Evolutionary conservation across 768 basidiomycete genomes (phyloP).

Genomic region (Russula olivacea): DNA sequence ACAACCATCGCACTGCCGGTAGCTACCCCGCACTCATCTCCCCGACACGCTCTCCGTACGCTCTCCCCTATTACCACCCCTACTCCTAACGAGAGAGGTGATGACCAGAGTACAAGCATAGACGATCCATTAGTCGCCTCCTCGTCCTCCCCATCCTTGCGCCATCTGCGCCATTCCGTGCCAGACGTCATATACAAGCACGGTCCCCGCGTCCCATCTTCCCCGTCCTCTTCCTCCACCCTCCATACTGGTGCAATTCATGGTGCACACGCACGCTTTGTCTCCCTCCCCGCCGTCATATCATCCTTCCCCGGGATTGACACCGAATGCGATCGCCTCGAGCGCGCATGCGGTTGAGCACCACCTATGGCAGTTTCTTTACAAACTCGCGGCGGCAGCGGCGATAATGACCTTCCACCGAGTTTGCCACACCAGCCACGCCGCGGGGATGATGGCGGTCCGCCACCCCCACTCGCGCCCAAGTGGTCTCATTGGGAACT

Average conservation of each 20-base stretch:
- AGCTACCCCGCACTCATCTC: neutral
- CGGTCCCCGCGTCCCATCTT: too few relatives aligned
- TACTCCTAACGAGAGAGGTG: neutral
- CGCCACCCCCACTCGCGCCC: constrained; percentile 8
- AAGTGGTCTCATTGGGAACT: constrained; percentile 22
- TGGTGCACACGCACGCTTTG: constrained; percentile 13
- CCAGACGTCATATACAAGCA: too few relatives aligned
- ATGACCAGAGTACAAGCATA: too few relatives aligned
- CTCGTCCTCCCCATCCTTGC: too few relatives aligned
- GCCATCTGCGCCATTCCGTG: too few relatives aligned
- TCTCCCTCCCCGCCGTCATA: constrained; percentile 10
- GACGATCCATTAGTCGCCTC: too few relatives aligned
- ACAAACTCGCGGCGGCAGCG: constrained; percentile 6
- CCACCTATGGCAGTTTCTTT: neutral
- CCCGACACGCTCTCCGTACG: constrained; percentile 8
- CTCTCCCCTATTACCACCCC: constrained; percentile 13
- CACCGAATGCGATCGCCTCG: constrained; percentile 17
- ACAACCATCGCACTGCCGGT: neutral
- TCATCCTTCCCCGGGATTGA: constrained; percentile 3
- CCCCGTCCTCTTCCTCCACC: too few relatives aligned
- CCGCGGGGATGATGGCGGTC: neutral
- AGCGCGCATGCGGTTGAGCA: constrained; percentile 18
- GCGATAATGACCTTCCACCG: constrained; percentile 4
- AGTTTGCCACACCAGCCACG: constrained; percentile 20
- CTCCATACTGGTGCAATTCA: too few relatives aligned